Evolutionary conservation across 495 filamentous ascomycete genomes (phyloP).

Genomic region (Symbiotaphrina buchneri): DNA sequence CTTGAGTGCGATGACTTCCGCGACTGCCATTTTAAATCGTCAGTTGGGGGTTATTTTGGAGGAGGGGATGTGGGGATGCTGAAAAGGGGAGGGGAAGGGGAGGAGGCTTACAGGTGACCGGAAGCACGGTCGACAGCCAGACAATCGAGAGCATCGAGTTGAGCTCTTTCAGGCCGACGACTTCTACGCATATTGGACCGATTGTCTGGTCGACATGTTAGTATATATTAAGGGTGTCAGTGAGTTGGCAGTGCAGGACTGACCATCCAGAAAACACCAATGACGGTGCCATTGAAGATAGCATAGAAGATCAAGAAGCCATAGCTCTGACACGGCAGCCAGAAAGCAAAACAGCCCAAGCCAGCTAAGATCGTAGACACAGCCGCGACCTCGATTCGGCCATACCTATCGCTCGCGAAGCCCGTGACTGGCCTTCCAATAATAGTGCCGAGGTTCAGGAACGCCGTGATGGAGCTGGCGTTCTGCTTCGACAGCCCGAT

Average conservation of each 20-base stretch:
- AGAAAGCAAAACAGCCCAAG: slow-evolving; percentile 38
- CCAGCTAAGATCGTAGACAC: slow-evolving; percentile 34
- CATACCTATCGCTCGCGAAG: slow-evolving; percentile 37
- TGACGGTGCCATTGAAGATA: slow-evolving; percentile 42
- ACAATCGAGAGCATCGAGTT: slow-evolving; percentile 50
- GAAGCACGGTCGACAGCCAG: slow-evolving; percentile 52
- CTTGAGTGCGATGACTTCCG: slow-evolving; percentile 53
- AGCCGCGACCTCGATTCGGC: slow-evolving; percentile 44
- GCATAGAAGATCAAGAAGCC: slow-evolving; percentile 49
- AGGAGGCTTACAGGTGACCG: slow-evolving; percentile 29
- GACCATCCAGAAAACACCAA: slow-evolving; percentile 49
- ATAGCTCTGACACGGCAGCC: slow-evolving; percentile 43
- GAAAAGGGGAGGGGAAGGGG: slow-evolving; percentile 1
- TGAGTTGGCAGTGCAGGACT: slow-evolving; percentile 1
- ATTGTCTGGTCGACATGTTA: too few relatives aligned
- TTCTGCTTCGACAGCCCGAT: slow-evolving; percentile 43
- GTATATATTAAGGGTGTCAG: not conserved
- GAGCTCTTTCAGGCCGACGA: slow-evolving; percentile 48
- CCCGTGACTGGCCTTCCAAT: slow-evolving; percentile 48
- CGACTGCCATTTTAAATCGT: too few relatives aligned
- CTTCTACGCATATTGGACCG: slow-evolving; percentile 53
- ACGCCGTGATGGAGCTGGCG: slow-evolving; percentile 44
- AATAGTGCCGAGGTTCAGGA: slow-evolving; percentile 44
- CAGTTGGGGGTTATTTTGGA: too few relatives aligned
- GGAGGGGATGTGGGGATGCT: too few relatives aligned